Base-by-base conservation (phyloP, 257 asterid genomes). In the Osmanthus fragrans region DNA sequence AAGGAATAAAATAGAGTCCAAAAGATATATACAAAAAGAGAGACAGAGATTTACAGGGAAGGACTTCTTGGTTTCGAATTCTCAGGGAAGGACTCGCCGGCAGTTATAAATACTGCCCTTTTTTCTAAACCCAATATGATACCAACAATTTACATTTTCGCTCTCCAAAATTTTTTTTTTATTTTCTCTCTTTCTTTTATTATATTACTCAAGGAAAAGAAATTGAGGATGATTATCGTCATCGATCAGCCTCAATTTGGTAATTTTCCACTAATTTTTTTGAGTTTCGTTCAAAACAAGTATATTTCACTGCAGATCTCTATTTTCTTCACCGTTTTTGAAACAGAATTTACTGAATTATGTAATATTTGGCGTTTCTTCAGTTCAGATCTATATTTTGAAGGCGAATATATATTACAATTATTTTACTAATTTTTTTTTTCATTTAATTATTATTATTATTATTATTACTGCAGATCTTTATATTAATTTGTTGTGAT, bases 41-140 rank as follows among this genome's bases (percentile, higher is more conserved):
- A 33, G 70, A 21, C 33, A 71, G 49, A 80, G 78, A 85, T 80
- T 92, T 89, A 83, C 93, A 80, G 10, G 76, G 85, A 92, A 94
- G 97, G 97, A 83, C 97, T 86, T 66, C 54, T 56, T 78, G 76
- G 76, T 21, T 81, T 80, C 85, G 90, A 92, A 90, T 81, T 92
- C 89, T 87, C 96, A 89, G 96, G 88, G 86, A 89, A 94, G 98
- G 98, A 88, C 97, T 84, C 79, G 83, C 96, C 93, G 94, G 96
- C 91, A 19, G 45, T 45, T 94, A 94, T 94, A 94, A 92, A 94
- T 92, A 89, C 89, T 33, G 65, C 51, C 84, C 64, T 29, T 73
- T 40, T 58, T 60, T 68, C 19, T 73, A 39, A 25, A 63, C n/a
- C 49, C 36, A 83, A 64, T 16, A 86, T 71, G 83, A 73, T 63